Evolutionary conservation across 108 stramenopile genomes (phyloP).

Genomic region (Pseudonitzschia delicatissima): DNA sequence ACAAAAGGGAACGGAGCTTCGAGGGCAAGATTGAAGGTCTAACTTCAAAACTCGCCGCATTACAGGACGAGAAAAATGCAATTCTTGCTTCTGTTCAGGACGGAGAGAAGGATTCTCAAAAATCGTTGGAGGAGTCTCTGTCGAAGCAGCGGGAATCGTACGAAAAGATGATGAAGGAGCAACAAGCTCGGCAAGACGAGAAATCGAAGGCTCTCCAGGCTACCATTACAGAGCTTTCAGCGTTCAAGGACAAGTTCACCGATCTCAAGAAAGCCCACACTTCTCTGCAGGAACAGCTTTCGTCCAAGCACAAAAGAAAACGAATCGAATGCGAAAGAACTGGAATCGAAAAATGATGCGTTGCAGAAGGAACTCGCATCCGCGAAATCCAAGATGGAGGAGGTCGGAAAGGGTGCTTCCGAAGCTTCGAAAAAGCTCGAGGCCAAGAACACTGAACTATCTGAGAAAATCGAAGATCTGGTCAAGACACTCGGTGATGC

Average conservation of each 20-base stretch:
- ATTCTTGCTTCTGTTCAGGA: conserved; percentile 21
- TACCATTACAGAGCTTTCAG: conserved; percentile 13
- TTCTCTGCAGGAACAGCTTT: neutral
- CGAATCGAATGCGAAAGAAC: neutral
- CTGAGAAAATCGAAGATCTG: conserved; percentile 6
- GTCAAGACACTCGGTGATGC: neutral
- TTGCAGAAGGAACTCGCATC: conserved; percentile 14
- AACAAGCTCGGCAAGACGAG: conserved; percentile 20
- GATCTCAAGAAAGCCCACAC: neutral
- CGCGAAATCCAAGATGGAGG: conserved; percentile 3
- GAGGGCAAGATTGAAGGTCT: conserved; percentile 14
- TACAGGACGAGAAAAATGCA: conserved; percentile 29
- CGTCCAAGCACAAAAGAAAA: neutral
- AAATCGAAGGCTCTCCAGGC: conserved; percentile 22
- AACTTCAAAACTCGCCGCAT: conserved; percentile 12
- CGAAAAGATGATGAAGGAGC: conserved; percentile 35
- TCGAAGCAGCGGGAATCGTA: conserved; percentile 37
- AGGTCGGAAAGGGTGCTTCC: conserved; percentile 11
- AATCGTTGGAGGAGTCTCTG: conserved; percentile 31
- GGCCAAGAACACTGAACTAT: conserved; percentile 5
- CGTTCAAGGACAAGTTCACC: neutral
- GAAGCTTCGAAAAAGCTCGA: conserved; percentile 12
- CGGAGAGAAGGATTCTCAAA: conserved; percentile 27
- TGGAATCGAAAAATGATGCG: neutral
- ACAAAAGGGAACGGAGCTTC: conserved; percentile 14